Conservation (phyloP, 2,329 filamentous ascomycete genomes). For the Pyrenochaeta sp. region DNA sequence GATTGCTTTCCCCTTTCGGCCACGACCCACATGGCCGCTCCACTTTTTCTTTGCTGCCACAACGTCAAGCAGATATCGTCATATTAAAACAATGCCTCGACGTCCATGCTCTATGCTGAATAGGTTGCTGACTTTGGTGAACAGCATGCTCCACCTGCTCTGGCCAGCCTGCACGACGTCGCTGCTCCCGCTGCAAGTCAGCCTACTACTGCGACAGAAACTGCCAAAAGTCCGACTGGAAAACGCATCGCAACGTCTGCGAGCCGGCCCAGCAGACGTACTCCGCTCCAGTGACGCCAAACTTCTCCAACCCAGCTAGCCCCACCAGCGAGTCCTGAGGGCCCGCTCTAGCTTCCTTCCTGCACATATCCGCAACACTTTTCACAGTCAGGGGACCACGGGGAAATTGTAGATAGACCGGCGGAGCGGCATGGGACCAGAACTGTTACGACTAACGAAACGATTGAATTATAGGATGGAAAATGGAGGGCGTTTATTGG, state of each 20-base stretch:
- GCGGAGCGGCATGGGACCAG: no score
- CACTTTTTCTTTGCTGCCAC: no score
- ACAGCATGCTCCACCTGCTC: constrained; percentile 37
- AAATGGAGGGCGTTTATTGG: no score
- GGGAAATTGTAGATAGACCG: constrained; percentile 1
- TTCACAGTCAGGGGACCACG: not conserved
- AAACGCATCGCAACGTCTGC: constrained; percentile 58
- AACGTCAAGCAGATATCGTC: no score
- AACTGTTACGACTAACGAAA: no score
- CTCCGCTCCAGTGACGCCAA: constrained; percentile 34
- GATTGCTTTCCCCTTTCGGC: constrained; percentile 24
- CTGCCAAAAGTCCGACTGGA: constrained; percentile 62
- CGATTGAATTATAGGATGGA: no score
- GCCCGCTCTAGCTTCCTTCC: no score
- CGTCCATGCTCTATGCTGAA: no score
- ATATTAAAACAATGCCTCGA: no score
- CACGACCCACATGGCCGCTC: constrained; percentile 19
- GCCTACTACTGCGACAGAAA: constrained; percentile 60
- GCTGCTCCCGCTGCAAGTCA: constrained; percentile 58
- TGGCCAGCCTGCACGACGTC: constrained; percentile 29
- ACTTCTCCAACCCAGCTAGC: constrained; percentile 35
- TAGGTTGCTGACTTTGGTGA: constrained; percentile 9
- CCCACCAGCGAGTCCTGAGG: constrained; percentile 29
- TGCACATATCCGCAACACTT: no score
- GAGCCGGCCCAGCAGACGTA: constrained; percentile 30